A percentile compares a stretch with the other conserved stretches of the same genome.
phyloP scores from a whole-genome alignment of 2,329 filamentous ascomycete genomes.

The Sporothrix protearum region DNA sequence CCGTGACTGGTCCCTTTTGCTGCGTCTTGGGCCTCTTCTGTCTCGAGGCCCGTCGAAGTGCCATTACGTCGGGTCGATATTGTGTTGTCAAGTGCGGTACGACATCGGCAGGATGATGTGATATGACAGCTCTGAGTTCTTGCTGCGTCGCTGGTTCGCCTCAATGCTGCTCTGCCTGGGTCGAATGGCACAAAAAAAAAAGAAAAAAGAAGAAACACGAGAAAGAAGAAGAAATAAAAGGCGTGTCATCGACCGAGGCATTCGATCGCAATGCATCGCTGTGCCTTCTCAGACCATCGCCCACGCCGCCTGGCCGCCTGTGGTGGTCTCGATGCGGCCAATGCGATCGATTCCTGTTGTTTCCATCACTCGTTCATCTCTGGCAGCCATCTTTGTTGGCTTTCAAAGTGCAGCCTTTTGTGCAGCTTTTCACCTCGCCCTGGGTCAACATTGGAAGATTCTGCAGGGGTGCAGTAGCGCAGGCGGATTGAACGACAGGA shows the following conservation, averaged over 20 bases:
- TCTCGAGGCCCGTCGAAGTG: background rate
- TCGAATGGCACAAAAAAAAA: background rate
- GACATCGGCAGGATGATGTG: background rate
- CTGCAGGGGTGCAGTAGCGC: constrained; percentile 14
- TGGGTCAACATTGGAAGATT: background rate
- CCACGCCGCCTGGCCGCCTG: too few relatives aligned
- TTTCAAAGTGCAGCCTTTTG: background rate
- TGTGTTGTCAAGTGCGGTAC: background rate
- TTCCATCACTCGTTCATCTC: background rate
- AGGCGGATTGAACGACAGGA: background rate
- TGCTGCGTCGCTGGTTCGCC: background rate
- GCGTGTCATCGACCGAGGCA: background rate
- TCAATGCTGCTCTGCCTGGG: background rate
- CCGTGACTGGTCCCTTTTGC: background rate
- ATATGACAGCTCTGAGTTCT: background rate
- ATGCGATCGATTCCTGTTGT: background rate
- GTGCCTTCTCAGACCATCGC: background rate
- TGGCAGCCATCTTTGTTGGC: background rate
- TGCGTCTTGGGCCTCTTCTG: background rate
- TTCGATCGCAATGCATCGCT: background rate
- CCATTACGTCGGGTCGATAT: constrained; percentile 9
- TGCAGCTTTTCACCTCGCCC: background rate
- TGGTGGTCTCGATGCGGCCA: background rate
- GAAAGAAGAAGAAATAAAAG: background rate
- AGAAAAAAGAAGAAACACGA: background rate